phyloP scores from a whole-genome alignment of 225 moss, liverwort and hornwort species.

The Antitrichia curtipendula region DNA sequence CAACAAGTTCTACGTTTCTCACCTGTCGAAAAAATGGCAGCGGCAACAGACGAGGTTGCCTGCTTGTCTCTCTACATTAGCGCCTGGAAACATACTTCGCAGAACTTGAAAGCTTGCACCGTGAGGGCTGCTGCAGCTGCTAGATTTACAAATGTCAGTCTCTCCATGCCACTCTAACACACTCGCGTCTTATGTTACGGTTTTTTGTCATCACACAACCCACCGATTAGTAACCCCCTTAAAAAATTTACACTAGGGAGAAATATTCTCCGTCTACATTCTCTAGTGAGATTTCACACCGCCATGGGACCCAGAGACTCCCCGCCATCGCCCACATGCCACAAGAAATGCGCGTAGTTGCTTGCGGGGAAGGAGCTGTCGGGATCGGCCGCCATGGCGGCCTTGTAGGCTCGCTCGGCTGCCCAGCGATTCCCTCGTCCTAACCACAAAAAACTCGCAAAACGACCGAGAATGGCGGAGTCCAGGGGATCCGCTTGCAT shows the following conservation, averaged over 20 bases:
- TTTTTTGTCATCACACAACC: neutral
- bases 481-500: constrained; percentile 46
- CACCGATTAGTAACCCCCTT: neutral
- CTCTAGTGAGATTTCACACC: neutral
- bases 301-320: neutral
- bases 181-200: neutral
- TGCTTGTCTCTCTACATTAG: neutral
- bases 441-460: constrained; percentile 75
- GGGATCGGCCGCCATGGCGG: constrained; percentile 57
- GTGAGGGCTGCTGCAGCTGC: neutral
- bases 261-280: neutral
- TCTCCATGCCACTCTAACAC: neutral
- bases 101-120: neutral
- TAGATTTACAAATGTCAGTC: neutral
- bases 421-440: constrained; percentile 38
- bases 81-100: neutral
- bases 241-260: neutral
- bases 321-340: constrained; percentile 53
- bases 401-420: constrained; percentile 64
- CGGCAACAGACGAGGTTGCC: neutral
- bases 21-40: constrained; percentile 1
- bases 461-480: constrained; percentile 47
- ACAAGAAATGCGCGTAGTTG: constrained; percentile 76
- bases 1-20: constrained; percentile 2
- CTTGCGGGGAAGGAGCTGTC: constrained; percentile 53